Conservation (phyloP, 108 stramenopile species). For the Cyclotella atomus region DNA sequence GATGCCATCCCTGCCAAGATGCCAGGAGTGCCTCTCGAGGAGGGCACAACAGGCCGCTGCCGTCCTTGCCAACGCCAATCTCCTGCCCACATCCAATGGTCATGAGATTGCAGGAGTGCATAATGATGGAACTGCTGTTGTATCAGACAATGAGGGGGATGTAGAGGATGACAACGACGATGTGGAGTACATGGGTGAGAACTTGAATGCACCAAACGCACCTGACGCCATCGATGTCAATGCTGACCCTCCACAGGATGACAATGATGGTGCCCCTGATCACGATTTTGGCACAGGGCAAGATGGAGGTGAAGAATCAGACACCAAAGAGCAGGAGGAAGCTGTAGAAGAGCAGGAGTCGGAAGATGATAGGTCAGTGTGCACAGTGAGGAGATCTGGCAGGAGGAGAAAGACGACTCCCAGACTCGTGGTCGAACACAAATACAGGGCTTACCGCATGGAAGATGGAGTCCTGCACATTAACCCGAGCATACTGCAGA, state of each 20-base stretch:
- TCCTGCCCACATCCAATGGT: not conserved
- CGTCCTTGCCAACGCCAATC: not conserved
- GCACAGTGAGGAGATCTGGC: too few relatives aligned
- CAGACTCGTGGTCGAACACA: not conserved
- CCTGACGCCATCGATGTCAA: not conserved
- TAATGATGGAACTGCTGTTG: not conserved
- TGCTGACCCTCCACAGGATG: not conserved
- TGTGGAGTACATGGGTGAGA: not conserved
- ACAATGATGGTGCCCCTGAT: not conserved
- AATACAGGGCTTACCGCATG: not conserved
- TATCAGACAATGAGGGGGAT: not conserved
- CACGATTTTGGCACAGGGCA: too few relatives aligned
- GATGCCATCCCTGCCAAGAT: constrained; percentile 19
- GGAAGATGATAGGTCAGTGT: too few relatives aligned
- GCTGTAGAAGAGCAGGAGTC: too few relatives aligned
- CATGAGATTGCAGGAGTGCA: constrained; percentile 43
- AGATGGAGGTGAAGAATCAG: too few relatives aligned
- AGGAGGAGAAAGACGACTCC: not conserved
- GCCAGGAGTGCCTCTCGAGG: not conserved
- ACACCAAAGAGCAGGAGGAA: too few relatives aligned
- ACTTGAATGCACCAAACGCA: not conserved
- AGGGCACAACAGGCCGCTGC: not conserved
- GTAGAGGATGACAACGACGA: not conserved
- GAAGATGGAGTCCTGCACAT: not conserved
- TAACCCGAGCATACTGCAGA: not conserved